Conservation (phyloP, 2,329 filamentous ascomycete species). For the Westerdykella ornata region DNA sequence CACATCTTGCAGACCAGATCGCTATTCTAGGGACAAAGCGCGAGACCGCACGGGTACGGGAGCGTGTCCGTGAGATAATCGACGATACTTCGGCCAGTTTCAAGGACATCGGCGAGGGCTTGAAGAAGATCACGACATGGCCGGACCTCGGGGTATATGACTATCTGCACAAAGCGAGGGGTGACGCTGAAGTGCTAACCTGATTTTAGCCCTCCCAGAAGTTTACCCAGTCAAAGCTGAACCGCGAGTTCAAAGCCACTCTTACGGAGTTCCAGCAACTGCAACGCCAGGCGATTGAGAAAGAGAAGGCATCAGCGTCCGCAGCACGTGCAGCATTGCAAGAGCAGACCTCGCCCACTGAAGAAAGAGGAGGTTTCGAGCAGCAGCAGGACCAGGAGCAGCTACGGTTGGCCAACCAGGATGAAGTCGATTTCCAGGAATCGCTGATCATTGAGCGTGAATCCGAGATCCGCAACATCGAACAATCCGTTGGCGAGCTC, state of each 20-base stretch:
- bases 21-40: constrained; percentile 80
- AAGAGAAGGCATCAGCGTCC: constrained; percentile 77
- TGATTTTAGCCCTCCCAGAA: constrained; percentile 76
- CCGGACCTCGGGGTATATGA: constrained; percentile 66
- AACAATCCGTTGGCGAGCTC: constrained; percentile 88
- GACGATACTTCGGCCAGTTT: constrained; percentile 82
- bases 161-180: constrained; percentile 22
- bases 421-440: constrained; percentile 97
- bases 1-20: constrained; percentile 76
- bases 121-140: constrained; percentile 84
- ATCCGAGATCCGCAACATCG: constrained; percentile 93
- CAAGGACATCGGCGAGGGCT: constrained; percentile 83
- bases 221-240: constrained; percentile 92
- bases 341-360: constrained; percentile 41
- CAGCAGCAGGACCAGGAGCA: constrained; percentile 63
- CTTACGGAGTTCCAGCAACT: constrained; percentile 86
- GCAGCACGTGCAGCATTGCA: constrained; percentile 78
- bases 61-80: constrained; percentile 79
- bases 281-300: constrained; percentile 86
- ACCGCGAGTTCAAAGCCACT: constrained; percentile 83
- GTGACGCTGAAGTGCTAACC: constrained; percentile 11
- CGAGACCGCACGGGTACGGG: constrained; percentile 83
- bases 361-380: constrained; percentile 50
- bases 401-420: constrained; percentile 75
- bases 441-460: constrained; percentile 92